A percentile compares a stretch with the other conserved stretches of the same genome.
Conservation (phyloP, 768 basidiomycete genomes). For the Leccinum uliginosum region DNA sequence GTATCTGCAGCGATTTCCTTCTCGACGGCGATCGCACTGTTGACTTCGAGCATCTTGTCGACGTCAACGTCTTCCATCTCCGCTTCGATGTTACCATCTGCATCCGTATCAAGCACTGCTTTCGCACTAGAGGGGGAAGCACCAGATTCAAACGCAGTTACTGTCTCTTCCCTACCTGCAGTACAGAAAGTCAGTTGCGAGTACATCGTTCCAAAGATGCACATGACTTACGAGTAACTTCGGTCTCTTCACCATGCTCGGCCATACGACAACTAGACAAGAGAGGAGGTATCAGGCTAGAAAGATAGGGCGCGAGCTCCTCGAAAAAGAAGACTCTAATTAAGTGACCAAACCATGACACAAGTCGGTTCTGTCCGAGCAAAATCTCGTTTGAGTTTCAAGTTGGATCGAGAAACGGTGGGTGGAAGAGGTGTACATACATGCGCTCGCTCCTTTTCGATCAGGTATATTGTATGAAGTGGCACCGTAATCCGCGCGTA, state of each 20-base stretch:
- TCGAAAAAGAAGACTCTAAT: conserved; percentile 33
- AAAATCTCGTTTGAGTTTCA: no score
- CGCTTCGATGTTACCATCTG: conserved; percentile 51
- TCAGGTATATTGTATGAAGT: conserved; percentile 3
- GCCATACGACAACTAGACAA: conserved; percentile 76
- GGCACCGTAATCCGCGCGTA: conserved; percentile 5
- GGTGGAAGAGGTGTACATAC: neutral
- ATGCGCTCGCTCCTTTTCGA: conserved; percentile 6
- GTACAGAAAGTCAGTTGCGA: conserved; percentile 3
- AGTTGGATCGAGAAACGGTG: neutral
- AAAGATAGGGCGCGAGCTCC: conserved; percentile 86
- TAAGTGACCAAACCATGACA: neutral
- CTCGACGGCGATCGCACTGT: conserved; percentile 95
- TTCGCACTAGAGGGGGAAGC: conserved; percentile 70
- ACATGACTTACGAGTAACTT: conserved; percentile 37
- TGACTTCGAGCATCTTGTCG: conserved; percentile 87
- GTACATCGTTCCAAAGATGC: neutral
- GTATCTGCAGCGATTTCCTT: conserved; percentile 99
- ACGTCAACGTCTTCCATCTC: conserved; percentile 78
- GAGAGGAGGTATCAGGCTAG: conserved; percentile 81
- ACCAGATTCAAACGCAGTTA: conserved; percentile 68
- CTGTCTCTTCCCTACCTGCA: conserved; percentile 47
- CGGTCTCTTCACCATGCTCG: conserved; percentile 66
- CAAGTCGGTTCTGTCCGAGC: neutral
- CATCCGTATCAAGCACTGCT: conserved; percentile 50